Evolutionary conservation across 2,329 filamentous ascomycete genomes (phyloP).

Genomic region (Pyrenochaeta sp.): DNA sequence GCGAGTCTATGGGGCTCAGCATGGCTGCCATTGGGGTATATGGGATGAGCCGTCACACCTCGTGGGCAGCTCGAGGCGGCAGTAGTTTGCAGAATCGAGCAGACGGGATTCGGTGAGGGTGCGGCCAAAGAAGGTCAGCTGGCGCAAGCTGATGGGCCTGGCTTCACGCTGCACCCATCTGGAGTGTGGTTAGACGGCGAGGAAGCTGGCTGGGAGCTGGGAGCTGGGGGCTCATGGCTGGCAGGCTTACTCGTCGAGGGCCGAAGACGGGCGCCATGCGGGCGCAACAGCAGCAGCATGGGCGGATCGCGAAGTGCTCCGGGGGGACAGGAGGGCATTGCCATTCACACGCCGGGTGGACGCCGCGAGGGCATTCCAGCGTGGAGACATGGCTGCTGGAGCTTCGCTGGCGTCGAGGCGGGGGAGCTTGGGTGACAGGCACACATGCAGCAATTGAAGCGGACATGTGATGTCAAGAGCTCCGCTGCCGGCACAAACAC

Average conservation of each 20-base stretch:
- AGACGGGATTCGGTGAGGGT: constrained; percentile 89
- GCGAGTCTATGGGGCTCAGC: constrained; percentile 68
- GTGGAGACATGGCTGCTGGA: constrained; percentile 27
- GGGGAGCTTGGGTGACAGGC: constrained; percentile 16
- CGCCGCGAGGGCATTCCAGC: constrained; percentile 8
- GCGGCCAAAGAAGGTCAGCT: constrained; percentile 96
- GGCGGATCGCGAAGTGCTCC: constrained; percentile 22
- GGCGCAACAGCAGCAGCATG: constrained; percentile 53
- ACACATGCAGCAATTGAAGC: constrained; percentile 9
- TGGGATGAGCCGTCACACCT: constrained; percentile 57
- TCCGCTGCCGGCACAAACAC: constrained; percentile 5
- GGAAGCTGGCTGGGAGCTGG: constrained; percentile 16
- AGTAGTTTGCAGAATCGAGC: constrained; percentile 95
- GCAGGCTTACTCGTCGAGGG: constrained; percentile 67
- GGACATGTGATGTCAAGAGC: constrained; percentile 15
- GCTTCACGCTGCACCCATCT: constrained; percentile 95
- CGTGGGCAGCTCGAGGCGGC: constrained; percentile 90
- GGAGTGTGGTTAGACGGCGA: constrained; percentile 13
- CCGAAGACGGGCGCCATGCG: constrained; percentile 65
- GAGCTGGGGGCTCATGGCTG: too few species aligned
- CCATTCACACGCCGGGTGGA: constrained; percentile 9
- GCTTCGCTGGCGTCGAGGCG: constrained; percentile 19
- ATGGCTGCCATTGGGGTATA: background rate
- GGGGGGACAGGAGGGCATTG: too few species aligned
- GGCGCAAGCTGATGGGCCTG: constrained; percentile 92